Base-by-base conservation (phyloP, 257 asterid genomes). In the Lavandula angustifolia region DNA sequence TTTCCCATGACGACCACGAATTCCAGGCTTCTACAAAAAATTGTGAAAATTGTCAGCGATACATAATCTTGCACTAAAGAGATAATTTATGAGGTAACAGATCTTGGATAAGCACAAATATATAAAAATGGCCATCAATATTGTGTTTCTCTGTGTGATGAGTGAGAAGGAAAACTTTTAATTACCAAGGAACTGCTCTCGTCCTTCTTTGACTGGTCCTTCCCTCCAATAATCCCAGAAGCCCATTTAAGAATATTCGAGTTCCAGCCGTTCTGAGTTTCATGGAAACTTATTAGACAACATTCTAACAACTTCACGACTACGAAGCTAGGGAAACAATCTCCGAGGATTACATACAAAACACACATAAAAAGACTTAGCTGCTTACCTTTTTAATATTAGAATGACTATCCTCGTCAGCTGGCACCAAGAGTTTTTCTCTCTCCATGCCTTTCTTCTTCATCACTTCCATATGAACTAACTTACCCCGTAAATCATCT, bases 161-260 rank as follows among this genome's bases (percentile, higher is more conserved):
- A 33, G 69, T 34, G 48, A 75, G 67, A 34, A 69, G 50, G 70
- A 41, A 40, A 69, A 41, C 22, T 54, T 43, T 49, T 60, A 62
- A 62, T 78, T 69, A 89, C 96, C 90, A 62, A 65, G 71, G 92
- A 80, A 74, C 77, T 76, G 79, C 70, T 78, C 55, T 61, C 84
- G 37, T 74, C 80, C 80, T 85, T 83, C 83, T 83, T 83, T 43
- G 92, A 78, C 47, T 81, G 84, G 67, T 80, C 95, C 60, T 79
- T 74, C 50, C 95, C 95, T 60, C 95, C 90, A 52, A 90, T 86
- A 73, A 94, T 75, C 62, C 95, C 96, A 71, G 97, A 84, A 75
- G 97, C 99, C 99, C 99, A 87, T 82, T 86, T 94, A 32, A 94
- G 88, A 59, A 90, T 70, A 80, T 90, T 86, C 16, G 96, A 84